Conservation (phyloP, 2,329 filamentous ascomycete genomes). For the Aspergillus fructus region DNA sequence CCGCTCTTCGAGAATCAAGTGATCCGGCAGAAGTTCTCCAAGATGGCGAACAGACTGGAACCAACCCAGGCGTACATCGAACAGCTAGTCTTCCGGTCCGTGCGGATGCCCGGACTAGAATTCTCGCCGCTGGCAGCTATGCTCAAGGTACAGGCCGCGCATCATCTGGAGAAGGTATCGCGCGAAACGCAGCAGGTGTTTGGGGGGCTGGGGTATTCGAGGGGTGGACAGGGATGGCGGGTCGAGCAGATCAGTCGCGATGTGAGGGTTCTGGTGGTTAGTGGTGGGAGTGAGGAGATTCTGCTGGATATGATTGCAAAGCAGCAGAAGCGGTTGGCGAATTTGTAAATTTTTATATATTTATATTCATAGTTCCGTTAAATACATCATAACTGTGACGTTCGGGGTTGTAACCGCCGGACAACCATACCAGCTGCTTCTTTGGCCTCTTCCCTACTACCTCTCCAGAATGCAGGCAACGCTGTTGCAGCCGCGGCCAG, state of each 20-base stretch:
- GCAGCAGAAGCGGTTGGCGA: slow-evolving; percentile 5
- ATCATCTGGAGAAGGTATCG: not conserved
- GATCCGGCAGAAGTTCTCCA: not conserved
- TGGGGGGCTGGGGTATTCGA: not conserved
- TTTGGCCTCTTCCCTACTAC: slow-evolving; percentile 16
- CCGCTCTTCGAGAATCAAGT: not conserved
- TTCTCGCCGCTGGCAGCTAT: not conserved
- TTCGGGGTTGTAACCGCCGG: not conserved
- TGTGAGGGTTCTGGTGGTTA: slow-evolving; percentile 8
- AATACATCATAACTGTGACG: not conserved
- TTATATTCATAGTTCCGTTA: no score
- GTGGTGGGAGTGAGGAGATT: slow-evolving; percentile 15
- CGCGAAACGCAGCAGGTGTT: not conserved
- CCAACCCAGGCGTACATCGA: not conserved
- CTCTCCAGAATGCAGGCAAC: slow-evolving; percentile 17
- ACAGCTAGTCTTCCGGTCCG: not conserved
- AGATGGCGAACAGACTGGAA: not conserved
- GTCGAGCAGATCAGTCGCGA: slow-evolving; percentile 17
- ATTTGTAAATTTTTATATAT: slow-evolving; percentile 1
- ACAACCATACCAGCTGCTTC: not conserved
- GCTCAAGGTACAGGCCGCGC: not conserved
- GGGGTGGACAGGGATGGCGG: slow-evolving; percentile 14
- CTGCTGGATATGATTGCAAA: slow-evolving; percentile 14
- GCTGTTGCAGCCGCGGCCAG: slow-evolving; percentile 6
- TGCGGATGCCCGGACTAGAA: not conserved